phyloP scores from a whole-genome alignment of 2,329 filamentous ascomycete genomes.

The Xylaria sp. region DNA sequence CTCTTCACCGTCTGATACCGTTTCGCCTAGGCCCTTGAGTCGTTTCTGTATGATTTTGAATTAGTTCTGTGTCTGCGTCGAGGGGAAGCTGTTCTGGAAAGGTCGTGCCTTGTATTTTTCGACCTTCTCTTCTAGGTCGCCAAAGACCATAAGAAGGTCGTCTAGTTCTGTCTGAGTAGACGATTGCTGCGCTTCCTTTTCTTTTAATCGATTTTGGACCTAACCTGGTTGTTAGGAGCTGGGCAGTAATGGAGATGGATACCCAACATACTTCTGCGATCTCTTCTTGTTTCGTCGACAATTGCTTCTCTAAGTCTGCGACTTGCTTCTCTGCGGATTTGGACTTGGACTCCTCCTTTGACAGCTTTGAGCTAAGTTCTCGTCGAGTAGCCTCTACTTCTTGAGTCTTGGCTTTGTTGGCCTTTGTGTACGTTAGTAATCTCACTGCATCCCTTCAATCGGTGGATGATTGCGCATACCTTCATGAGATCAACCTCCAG shows the following conservation, averaged over 20 bases:
- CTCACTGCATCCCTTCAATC: neutral
- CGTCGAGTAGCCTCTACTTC: constrained; percentile 64
- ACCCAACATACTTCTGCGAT: constrained; percentile 37
- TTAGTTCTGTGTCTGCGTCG: constrained; percentile 5
- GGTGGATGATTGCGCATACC: constrained; percentile 43
- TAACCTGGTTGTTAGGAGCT: constrained; percentile 29
- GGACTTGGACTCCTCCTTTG: constrained; percentile 38
- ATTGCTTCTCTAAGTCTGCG: constrained; percentile 56
- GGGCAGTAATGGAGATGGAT: constrained; percentile 3
- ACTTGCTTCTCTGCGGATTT: constrained; percentile 54
- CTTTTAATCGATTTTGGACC: constrained; percentile 41
- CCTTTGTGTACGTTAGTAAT: constrained; percentile 45
- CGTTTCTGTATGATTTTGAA: constrained; percentile 52
- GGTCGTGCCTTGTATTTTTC: constrained; percentile 72
- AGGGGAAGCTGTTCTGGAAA: neutral
- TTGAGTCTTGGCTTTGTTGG: constrained; percentile 63
- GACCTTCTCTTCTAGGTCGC: constrained; percentile 78
- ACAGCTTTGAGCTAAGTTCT: constrained; percentile 48
- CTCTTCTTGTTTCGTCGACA: constrained; percentile 38
- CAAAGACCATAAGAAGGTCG: constrained; percentile 81
- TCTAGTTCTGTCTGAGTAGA: constrained; percentile 75
- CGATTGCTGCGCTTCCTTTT: constrained; percentile 67
- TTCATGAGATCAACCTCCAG: constrained; percentile 69
- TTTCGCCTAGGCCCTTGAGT: constrained; percentile 69
- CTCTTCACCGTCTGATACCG: constrained; percentile 76